Conservation (phyloP, 306 rosid species). For the Prunus mira region DNA sequence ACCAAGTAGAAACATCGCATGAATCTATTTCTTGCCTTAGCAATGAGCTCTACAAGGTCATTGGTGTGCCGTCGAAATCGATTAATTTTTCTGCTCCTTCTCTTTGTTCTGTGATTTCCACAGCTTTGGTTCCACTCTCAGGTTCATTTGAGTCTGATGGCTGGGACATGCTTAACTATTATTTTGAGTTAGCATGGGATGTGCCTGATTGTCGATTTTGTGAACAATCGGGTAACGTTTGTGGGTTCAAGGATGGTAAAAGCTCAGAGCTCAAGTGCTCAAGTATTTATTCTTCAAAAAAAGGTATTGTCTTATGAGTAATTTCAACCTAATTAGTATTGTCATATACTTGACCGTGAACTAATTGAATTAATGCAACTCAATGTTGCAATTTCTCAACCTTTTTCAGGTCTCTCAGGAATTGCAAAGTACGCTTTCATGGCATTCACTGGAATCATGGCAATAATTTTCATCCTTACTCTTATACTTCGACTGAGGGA, state of each 20-base stretch:
- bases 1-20: rapidly evolving
- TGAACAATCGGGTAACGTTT: slow-evolving; percentile 15
- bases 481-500: too few relatives aligned
- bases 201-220: slow-evolving; percentile 35
- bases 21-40: background rate
- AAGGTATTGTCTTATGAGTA: too few relatives aligned
- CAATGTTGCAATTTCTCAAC: too few relatives aligned
- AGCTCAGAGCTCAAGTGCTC: too few relatives aligned
- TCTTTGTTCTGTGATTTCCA: slow-evolving; percentile 29
- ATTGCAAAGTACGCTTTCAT: background rate
- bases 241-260: slow-evolving; percentile 12
- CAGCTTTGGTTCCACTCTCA: slow-evolving; percentile 26
- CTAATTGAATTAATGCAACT: too few relatives aligned
- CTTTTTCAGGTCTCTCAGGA: too few relatives aligned
- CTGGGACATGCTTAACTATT: background rate
- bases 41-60: background rate
- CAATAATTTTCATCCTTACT: too few relatives aligned
- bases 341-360: too few relatives aligned
- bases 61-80: background rate
- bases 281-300: too few relatives aligned
- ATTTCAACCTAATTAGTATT: too few relatives aligned
- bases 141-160: background rate
- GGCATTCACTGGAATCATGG: background rate
- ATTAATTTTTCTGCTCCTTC: background rate
- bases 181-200: slow-evolving; percentile 38